phyloP scores from a whole-genome alignment of 805 yeast species.

The Wickerhamiella slavikovae region DNA sequence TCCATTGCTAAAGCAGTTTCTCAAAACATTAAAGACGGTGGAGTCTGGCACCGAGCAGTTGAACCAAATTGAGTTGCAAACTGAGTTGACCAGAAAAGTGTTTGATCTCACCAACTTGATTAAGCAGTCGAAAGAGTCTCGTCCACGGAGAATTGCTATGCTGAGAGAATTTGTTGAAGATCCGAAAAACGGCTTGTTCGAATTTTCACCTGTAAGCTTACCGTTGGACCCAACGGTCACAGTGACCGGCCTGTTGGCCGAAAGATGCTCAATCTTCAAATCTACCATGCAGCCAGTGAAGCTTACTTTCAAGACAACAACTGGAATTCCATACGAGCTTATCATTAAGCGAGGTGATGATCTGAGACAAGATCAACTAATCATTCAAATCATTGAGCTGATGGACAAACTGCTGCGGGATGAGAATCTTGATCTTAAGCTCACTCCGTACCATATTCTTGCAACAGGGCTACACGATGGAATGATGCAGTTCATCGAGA shows the following conservation, averaged over 20 bases:
- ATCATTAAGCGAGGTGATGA: conserved; percentile 96
- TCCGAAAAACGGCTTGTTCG: conserved; percentile 19
- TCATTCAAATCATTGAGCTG: conserved; percentile 75
- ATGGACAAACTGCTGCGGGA: conserved; percentile 78
- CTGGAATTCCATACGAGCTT: conserved; percentile 39
- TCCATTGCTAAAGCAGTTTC: conserved; percentile 28
- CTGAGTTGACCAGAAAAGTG: conserved; percentile 43
- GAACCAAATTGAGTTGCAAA: conserved; percentile 28
- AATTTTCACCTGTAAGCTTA: conserved; percentile 37
- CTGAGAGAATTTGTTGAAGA: conserved; percentile 38
- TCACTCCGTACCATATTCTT: conserved; percentile 74
- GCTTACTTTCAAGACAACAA: conserved; percentile 44
- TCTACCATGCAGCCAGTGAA: conserved; percentile 79
- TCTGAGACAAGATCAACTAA: conserved; percentile 86
- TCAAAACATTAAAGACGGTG: conserved; percentile 17
- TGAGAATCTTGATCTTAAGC: conserved; percentile 72
- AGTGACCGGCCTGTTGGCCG: conserved; percentile 58
- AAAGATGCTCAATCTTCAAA: conserved; percentile 71
- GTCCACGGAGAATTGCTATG: conserved; percentile 53
- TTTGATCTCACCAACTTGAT: conserved; percentile 45
- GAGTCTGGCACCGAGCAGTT: conserved; percentile 14
- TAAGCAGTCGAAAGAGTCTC: conserved; percentile 49
- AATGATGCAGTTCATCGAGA: conserved; percentile 83
- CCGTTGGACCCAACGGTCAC: conserved; percentile 70
- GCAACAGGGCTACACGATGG: conserved; percentile 89